Evolutionary conservation across 2,329 filamentous ascomycete species (phyloP).

Genomic region (Botrytis fabae): DNA sequence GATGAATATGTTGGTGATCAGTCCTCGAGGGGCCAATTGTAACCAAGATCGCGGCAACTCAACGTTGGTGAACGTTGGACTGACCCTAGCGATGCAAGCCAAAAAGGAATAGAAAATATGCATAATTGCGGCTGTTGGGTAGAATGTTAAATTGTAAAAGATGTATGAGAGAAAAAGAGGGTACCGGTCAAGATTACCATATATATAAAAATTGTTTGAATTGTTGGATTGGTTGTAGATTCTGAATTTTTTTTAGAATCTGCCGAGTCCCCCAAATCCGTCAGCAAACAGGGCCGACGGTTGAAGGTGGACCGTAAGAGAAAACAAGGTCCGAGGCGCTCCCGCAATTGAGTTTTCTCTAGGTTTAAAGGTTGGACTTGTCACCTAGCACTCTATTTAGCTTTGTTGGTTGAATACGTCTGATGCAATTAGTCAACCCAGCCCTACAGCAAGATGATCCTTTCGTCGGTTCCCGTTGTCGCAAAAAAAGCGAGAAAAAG

Average conservation of each 20-base stretch:
- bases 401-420: neutral
- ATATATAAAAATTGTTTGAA: neutral
- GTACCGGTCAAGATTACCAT: neutral
- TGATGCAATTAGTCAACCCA: neutral
- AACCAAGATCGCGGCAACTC: slow-evolving; percentile 29
- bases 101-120: slow-evolving; percentile 15
- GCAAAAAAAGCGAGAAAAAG: slow-evolving; percentile 7
- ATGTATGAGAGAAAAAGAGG: neutral
- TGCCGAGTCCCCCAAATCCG: slow-evolving; percentile 6
- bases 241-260: neutral
- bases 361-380: neutral
- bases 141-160: neutral
- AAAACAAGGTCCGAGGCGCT: slow-evolving; percentile 5
- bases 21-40: slow-evolving; percentile 25
- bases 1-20: slow-evolving; percentile 23
- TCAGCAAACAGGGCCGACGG: neutral
- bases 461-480: neutral
- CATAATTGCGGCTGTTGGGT: slow-evolving; percentile 15
- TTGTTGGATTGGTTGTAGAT: neutral
- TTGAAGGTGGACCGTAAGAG: neutral
- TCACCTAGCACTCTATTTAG: neutral
- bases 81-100: slow-evolving; percentile 14
- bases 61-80: slow-evolving; percentile 27
- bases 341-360: slow-evolving; percentile 1
- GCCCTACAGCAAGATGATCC: slow-evolving; percentile 19